phyloP scores from a whole-genome alignment of 2,329 filamentous ascomycete genomes.

The Monilinia fructigena region DNA sequence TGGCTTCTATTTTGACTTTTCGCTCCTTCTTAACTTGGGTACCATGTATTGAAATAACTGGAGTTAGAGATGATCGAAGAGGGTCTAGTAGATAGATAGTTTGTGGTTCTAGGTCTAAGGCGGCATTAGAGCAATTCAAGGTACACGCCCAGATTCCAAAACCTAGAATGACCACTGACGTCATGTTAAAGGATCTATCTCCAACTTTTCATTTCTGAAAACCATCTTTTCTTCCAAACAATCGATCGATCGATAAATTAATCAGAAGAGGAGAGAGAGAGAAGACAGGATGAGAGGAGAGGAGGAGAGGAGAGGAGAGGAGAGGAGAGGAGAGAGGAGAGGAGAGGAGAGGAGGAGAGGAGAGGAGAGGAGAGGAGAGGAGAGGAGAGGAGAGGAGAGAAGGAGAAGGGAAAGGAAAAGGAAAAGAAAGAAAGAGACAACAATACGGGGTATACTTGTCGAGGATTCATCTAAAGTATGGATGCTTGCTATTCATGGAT shows the following conservation, averaged over 20 bases:
- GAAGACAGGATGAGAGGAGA: no score
- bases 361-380: no score
- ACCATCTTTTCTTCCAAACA: not conserved
- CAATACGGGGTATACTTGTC: not conserved
- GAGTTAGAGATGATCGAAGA: no score
- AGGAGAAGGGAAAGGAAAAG: no score
- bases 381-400: no score
- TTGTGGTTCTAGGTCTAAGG: not conserved
- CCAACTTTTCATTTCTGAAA: constrained; percentile 1
- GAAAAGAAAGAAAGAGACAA: not conserved
- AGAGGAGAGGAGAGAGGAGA: no score
- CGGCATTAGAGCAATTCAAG: constrained; percentile 15
- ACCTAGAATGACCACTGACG: not conserved
- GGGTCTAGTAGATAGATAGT: no score
- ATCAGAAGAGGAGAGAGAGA: not conserved
- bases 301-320: no score
- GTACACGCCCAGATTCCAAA: not conserved
- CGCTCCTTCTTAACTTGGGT: no score
- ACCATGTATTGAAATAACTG: not conserved
- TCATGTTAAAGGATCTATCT: constrained; percentile 1
- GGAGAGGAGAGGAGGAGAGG: not conserved
- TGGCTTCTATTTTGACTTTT: no score
- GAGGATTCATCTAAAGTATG: no score
- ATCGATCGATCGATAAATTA: not conserved
- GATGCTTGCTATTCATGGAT: no score